These are phyloP conservation scores for Dioscorea zingiberensis DNA, from an alignment of 106 monocot species.

Conservation along the genomic window DNA sequence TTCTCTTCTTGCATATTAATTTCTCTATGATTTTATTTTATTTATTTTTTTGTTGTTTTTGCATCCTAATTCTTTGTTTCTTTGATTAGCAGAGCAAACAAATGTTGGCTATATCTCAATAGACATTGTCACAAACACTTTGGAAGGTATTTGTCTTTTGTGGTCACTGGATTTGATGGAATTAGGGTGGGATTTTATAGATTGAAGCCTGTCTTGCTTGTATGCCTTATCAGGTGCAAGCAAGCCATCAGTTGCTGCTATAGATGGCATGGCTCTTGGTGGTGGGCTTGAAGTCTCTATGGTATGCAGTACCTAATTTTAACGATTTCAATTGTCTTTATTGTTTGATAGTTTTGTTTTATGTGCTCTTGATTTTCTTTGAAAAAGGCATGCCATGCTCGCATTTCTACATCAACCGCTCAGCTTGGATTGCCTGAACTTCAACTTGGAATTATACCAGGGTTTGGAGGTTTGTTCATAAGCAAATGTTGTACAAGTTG, in stretches of 20 bases:
- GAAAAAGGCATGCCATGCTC: conserved; percentile 84
- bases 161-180: not conserved
- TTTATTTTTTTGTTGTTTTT: not conserved
- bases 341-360: not conserved
- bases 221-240: conserved; percentile 43
- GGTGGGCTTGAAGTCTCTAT: conserved; percentile 96
- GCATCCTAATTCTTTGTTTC: conserved; percentile 1
- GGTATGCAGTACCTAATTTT: conserved; percentile 31
- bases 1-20: not conserved
- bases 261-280: conserved; percentile 94
- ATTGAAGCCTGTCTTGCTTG: not conserved
- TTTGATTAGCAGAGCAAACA: conserved; percentile 38
- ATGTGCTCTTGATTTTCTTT: conserved; percentile 1
- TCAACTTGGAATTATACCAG: conserved; percentile 89
- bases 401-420: conserved; percentile 63
- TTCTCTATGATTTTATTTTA: not conserved
- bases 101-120: conserved; percentile 66
- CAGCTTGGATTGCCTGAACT: conserved; percentile 93
- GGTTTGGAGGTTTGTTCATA: conserved; percentile 73
- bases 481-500: no score
- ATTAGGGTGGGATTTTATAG: not conserved
- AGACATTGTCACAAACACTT: conserved; percentile 67
- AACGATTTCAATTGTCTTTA: not conserved
- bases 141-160: conserved; percentile 59
- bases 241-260: conserved; percentile 93